Evolutionary conservation across 2,329 filamentous ascomycete genomes (phyloP), one percentile per base, ranked within the genome.

Genomic region (Aspergillus pseudoterreus): DNA sequence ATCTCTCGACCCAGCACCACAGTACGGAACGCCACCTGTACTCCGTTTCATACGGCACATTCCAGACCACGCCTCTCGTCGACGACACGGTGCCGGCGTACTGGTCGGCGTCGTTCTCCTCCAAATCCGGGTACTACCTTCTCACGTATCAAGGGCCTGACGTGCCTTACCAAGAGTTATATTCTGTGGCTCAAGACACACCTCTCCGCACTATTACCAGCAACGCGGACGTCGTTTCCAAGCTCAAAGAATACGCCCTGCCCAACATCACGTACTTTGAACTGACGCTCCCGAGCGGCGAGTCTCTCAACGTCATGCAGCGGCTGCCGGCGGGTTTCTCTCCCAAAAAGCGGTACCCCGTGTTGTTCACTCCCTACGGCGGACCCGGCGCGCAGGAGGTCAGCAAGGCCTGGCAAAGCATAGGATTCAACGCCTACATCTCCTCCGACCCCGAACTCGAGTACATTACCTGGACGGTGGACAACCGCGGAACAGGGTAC

Each of bases 91-190:
- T 80, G 0, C 69, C 82, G 0, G 85, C 78, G 0, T 80, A 78
- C 60, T 88, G 82, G 79, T 76, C 75, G 4, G 85, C 84, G 0
- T 85, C 83, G 1, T 88, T 88, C 69, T 87, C 84, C 0, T 75
- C 80, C 2, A 74, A 70, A 1, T 82, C 80, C 0, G 79, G 79
- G 2, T 88, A 84, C 72, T 87, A 87, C 61, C 80, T 88, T 39
- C 78, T 87, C 2, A 78, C 73, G 47, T 88, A 88, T 63, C 69
- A 72, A 15, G 85, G 85, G 0, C 85, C 85, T 0, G 80, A 87
- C 49, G 81, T 88, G 0, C 85, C 85, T 0, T 87, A 86, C 68
- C 84, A 88, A 61, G 82, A 86, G 56, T 75, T 88, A 1, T 86
- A 86, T 69, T 71, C 79, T 0, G 64, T 78, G 54, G 80, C 84